Conservation (phyloP, 345 rosid species). For the Aurinia saxatilis region DNA sequence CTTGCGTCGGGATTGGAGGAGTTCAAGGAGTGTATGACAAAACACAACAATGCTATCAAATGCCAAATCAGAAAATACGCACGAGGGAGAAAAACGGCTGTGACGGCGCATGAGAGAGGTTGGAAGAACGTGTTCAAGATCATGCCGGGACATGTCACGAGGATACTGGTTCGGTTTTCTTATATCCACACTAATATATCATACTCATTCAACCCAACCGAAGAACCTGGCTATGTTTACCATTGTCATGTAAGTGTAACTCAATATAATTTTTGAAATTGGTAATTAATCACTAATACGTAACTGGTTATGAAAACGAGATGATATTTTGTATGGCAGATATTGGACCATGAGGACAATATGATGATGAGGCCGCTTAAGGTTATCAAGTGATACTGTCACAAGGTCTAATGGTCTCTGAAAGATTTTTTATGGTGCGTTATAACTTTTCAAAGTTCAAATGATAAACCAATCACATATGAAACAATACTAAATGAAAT, state of each 20-base stretch:
- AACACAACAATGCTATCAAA: slow-evolving; percentile 49
- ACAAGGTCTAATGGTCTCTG: neutral
- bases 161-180: slow-evolving; percentile 50
- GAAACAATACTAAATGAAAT: neutral
- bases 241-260: slow-evolving; percentile 81
- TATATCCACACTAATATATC: slow-evolving; percentile 62
- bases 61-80: slow-evolving; percentile 51
- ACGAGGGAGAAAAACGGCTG: slow-evolving; percentile 45
- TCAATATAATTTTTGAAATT: neutral
- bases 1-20: slow-evolving; percentile 26
- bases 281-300: neutral
- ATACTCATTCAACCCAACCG: slow-evolving; percentile 65
- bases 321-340: slow-evolving; percentile 30
- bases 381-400: slow-evolving; percentile 34
- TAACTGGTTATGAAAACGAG: neutral
- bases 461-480: neutral
- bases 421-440: neutral
- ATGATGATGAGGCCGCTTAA: slow-evolving; percentile 87
- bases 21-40: slow-evolving; percentile 65
- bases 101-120: slow-evolving; percentile 61
- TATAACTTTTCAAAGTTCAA: neutral
- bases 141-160: slow-evolving; percentile 60
- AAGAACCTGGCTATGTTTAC: slow-evolving; percentile 80
- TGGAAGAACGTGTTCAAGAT: slow-evolving; percentile 98
- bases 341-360: slow-evolving; percentile 88